phyloP scores from a whole-genome alignment of 345 rosid species.

The Brassica carinata region DNA sequence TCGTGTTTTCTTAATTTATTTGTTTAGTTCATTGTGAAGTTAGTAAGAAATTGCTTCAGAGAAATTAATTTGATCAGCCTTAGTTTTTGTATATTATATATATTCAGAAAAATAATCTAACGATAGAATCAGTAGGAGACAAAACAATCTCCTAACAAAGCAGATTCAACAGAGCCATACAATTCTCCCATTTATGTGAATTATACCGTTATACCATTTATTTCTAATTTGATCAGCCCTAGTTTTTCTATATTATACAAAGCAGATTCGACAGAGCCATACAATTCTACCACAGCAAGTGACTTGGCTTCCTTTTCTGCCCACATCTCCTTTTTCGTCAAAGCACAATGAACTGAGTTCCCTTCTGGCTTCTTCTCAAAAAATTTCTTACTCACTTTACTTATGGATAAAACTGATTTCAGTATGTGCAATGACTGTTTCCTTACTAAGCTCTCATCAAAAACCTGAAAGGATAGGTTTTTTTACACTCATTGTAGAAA shows the following conservation, averaged over 20 bases:
- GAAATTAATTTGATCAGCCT: no score
- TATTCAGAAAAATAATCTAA: no score
- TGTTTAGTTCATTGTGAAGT: no score
- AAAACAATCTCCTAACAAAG: no score
- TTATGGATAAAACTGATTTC: slow-evolving; percentile 52
- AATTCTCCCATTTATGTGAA: no score
- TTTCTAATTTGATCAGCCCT: no score
- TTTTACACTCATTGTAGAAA: slow-evolving; percentile 9
- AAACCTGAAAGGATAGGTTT: slow-evolving; percentile 52
- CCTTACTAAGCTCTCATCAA: slow-evolving; percentile 77
- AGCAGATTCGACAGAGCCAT: slow-evolving; percentile 50
- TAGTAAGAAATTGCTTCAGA: no score
- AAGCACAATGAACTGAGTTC: slow-evolving; percentile 47
- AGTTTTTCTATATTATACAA: slow-evolving; percentile 3
- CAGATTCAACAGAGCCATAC: no score
- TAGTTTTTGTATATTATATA: no score
- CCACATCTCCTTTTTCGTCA: slow-evolving; percentile 80
- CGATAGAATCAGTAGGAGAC: no score
- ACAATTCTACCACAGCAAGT: slow-evolving; percentile 69
- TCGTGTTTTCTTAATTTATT: no score
- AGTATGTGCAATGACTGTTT: slow-evolving; percentile 89
- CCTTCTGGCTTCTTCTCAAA: slow-evolving; percentile 47
- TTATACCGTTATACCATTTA: no score
- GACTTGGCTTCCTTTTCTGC: slow-evolving; percentile 92
- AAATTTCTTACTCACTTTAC: slow-evolving; percentile 42